Percentiles rank a stretch among this genome's conserved stretches.
These are phyloP conservation scores for Camellia granthamiana DNA, from an alignment of 148 eudicot species.

Conservation along the genomic window DNA sequence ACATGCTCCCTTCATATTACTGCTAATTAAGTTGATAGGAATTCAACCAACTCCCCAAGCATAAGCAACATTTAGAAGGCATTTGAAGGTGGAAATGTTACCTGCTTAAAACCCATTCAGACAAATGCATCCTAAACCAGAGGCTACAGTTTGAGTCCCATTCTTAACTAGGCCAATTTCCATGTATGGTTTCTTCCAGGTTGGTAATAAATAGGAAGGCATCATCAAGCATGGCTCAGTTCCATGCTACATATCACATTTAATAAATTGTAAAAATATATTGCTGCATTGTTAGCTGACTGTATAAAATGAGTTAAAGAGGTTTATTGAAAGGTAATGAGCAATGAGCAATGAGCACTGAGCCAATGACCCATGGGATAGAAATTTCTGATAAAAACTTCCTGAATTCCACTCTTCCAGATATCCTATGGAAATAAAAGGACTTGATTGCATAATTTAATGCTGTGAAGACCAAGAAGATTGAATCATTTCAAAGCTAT, in stretches of 20 bases:
- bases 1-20: background rate
- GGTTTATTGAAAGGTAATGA: background rate
- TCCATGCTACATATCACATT: background rate
- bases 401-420: background rate
- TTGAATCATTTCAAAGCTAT: background rate
- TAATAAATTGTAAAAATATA: background rate
- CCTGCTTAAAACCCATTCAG: background rate
- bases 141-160: background rate
- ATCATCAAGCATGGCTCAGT: background rate
- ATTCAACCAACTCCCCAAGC: background rate
- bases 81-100: background rate
- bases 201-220: background rate
- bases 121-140: background rate
- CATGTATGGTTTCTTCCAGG: background rate
- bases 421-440: background rate
- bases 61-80: background rate
- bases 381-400: background rate
- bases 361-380: background rate
- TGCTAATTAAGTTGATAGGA: background rate
- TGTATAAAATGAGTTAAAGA: background rate
- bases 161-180: background rate
- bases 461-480: background rate
- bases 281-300: background rate
- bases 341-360: background rate
- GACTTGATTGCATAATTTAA: background rate